Percentiles rank a stretch among this genome's conserved stretches.
phyloP scores from a whole-genome alignment of 441 rosid genomes.

The Brassica hybrid region DNA sequence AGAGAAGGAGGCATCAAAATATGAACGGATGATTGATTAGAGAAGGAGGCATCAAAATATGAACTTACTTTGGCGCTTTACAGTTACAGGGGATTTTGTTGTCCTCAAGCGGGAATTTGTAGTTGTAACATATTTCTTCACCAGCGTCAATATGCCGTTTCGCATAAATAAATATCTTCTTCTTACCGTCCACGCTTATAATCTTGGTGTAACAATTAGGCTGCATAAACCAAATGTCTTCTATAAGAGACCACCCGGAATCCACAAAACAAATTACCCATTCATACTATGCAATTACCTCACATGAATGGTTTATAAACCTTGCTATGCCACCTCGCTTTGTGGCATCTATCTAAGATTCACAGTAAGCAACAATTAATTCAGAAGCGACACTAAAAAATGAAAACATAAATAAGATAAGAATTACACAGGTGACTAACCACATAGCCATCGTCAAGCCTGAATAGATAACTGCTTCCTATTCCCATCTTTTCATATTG shows the following conservation, averaged over 20 bases:
- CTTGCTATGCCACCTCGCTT: slow-evolving; percentile 99
- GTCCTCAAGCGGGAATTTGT: slow-evolving; percentile 97
- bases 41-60: neutral
- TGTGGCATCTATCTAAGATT: slow-evolving; percentile 90
- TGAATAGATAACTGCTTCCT: slow-evolving; percentile 99
- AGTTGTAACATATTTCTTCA: slow-evolving; percentile 97
- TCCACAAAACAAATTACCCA: slow-evolving; percentile 34
- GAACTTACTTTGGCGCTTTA: slow-evolving; percentile 86
- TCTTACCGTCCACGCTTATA: slow-evolving; percentile 92
- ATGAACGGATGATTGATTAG: neutral
- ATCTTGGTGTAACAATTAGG: slow-evolving; percentile 99
- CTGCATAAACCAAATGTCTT: slow-evolving; percentile 53
- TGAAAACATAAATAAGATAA: slow-evolving; percentile 3
- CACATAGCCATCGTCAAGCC: slow-evolving; percentile 99
- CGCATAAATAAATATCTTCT: slow-evolving; percentile 94
- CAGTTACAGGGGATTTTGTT: slow-evolving; percentile 98
- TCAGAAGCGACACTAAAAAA: neutral
- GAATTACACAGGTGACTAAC: slow-evolving; percentile 50
- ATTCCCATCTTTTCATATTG: slow-evolving; percentile 98
- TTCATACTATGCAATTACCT: slow-evolving; percentile 54
- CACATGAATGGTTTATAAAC: slow-evolving; percentile 98
- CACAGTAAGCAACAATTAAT: slow-evolving; percentile 31
- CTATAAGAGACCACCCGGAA: slow-evolving; percentile 33
- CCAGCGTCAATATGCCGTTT: slow-evolving; percentile 87
- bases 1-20: neutral